Conservation (phyloP, 1,284 basidiomycete species). For the Trichosporon sp. region DNA sequence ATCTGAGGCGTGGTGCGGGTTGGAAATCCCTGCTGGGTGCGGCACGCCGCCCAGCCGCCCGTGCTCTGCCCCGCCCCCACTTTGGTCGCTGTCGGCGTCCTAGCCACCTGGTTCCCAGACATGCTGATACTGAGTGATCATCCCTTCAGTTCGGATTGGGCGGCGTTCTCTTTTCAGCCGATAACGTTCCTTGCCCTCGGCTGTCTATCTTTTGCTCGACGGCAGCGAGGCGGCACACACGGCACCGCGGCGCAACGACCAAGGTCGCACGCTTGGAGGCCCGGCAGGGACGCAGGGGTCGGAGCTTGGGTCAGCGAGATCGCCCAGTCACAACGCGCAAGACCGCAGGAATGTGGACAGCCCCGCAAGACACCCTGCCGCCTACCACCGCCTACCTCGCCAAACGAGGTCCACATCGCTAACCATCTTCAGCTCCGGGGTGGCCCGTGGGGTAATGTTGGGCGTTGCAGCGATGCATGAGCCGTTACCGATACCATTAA, state of each 20-base stretch:
- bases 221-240: not conserved
- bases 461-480: slow-evolving; percentile 6
- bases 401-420: slow-evolving; percentile 8
- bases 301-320: not conserved
- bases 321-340: not conserved
- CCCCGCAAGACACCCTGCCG: not conserved
- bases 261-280: not conserved
- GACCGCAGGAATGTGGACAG: not conserved
- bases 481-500: slow-evolving; percentile 10
- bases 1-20: not conserved
- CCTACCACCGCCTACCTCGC: slow-evolving; percentile 13
- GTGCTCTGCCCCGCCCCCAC: not conserved
- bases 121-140: not conserved
- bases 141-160: not conserved
- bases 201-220: slow-evolving; percentile 2
- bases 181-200: slow-evolving; percentile 4
- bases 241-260: slow-evolving; percentile 9
- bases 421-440: slow-evolving; percentile 7
- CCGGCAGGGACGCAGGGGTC: slow-evolving; percentile 9
- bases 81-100: not conserved
- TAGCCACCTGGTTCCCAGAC: not conserved
- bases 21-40: not conserved
- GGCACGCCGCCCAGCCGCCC: too few species aligned
- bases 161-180: slow-evolving; percentile 1
- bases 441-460: slow-evolving; percentile 12